A percentile compares a stretch with the other conserved stretches of the same genome.
Evolutionary conservation across 2,329 filamentous ascomycete genomes (phyloP).

Genomic region (Podosphaera fusca): DNA sequence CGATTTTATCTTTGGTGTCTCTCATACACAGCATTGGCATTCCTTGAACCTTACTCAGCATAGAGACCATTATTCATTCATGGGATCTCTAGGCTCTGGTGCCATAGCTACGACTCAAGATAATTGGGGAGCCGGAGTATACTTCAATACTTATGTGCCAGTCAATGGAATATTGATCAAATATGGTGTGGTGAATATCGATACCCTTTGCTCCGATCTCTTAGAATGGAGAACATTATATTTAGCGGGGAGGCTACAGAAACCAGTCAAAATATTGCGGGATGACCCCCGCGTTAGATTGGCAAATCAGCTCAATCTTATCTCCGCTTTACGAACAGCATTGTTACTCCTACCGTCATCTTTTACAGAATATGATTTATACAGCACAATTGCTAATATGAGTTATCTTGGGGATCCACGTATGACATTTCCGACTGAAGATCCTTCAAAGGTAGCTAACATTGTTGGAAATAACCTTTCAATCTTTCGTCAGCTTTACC

Average conservation of each 20-base stretch:
- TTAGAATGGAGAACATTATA: slow-evolving; percentile 87
- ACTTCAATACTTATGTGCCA: slow-evolving; percentile 90
- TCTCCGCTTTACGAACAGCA: slow-evolving; percentile 76
- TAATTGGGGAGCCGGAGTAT: slow-evolving; percentile 73
- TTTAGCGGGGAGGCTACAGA: slow-evolving; percentile 85
- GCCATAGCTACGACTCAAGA: slow-evolving; percentile 73
- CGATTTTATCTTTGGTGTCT: slow-evolving; percentile 92
- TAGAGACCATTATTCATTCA: slow-evolving; percentile 71
- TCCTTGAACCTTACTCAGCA: slow-evolving; percentile 76
- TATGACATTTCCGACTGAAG: slow-evolving; percentile 76
- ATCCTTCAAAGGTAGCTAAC: slow-evolving; percentile 78
- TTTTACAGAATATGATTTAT: slow-evolving; percentile 75
- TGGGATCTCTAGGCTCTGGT: slow-evolving; percentile 66
- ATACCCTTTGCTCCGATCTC: slow-evolving; percentile 70
- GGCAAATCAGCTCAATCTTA: slow-evolving; percentile 85
- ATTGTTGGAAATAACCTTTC: slow-evolving; percentile 81
- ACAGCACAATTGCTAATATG: slow-evolving; percentile 74
- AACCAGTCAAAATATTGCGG: slow-evolving; percentile 90
- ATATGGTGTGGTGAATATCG: slow-evolving; percentile 87
- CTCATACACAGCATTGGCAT: slow-evolving; percentile 91
- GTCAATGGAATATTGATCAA: slow-evolving; percentile 93
- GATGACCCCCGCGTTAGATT: slow-evolving; percentile 83
- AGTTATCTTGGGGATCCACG: slow-evolving; percentile 93
- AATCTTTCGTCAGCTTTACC: slow-evolving; percentile 80
- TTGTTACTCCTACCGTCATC: slow-evolving; percentile 61